Evolutionary conservation across 352 stramenopile genomes (phyloP).

Genomic region (Ophiocytium majus): DNA sequence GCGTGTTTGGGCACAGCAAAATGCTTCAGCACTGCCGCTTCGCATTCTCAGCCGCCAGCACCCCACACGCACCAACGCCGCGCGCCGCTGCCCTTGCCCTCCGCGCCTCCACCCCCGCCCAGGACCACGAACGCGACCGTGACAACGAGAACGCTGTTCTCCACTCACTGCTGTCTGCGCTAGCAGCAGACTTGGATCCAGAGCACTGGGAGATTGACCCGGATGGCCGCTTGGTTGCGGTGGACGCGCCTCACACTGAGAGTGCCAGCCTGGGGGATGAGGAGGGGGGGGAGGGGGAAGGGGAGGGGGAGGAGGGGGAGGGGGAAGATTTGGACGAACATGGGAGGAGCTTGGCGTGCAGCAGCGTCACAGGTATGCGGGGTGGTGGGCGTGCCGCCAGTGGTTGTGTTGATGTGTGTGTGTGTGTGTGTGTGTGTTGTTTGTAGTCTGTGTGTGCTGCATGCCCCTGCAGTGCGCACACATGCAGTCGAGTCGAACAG

Average conservation of each 20-base stretch:
- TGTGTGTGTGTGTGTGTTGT: too few species aligned
- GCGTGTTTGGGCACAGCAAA: too few species aligned
- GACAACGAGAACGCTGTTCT: background rate
- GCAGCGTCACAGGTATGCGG: background rate
- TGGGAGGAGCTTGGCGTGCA: background rate
- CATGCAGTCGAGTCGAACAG: too few species aligned
- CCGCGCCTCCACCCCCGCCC: background rate
- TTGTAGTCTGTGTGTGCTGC: too few species aligned
- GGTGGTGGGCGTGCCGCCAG: too few species aligned
- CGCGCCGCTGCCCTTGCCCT: background rate
- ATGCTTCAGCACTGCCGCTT: too few species aligned
- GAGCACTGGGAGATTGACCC: slow-evolving; percentile 25
- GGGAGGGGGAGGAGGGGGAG: background rate
- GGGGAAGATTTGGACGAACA: background rate
- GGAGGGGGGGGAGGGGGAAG: background rate
- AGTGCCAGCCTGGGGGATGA: background rate
- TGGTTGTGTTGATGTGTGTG: too few species aligned
- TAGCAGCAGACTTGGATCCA: background rate
- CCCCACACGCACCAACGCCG: too few species aligned
- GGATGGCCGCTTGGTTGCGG: slow-evolving; percentile 4
- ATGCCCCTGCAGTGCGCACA: too few species aligned
- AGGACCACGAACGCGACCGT: slow-evolving; percentile 13
- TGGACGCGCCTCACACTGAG: background rate
- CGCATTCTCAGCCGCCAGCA: too few species aligned
- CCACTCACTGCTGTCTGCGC: background rate